Evolutionary conservation across 139 green algal genomes (phyloP).

Genomic region (Chlorella sp.): DNA sequence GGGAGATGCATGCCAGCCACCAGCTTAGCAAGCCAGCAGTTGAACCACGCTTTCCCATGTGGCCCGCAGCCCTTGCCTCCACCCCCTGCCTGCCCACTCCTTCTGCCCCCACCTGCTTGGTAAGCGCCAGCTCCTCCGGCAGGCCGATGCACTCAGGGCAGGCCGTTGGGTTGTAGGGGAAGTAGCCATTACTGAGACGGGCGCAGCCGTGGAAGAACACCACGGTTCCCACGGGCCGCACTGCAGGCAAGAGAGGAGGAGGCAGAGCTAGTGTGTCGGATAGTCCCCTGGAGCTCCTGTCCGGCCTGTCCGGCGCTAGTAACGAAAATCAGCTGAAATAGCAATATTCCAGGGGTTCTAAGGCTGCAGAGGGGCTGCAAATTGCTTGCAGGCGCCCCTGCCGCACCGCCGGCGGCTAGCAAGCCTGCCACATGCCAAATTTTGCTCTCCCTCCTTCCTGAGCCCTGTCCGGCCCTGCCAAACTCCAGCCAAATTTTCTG

Average conservation of each 20-base stretch:
- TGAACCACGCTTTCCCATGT: too few species aligned
- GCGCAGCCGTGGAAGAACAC: conserved; percentile 9
- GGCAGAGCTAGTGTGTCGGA: neutral
- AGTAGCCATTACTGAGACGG: neutral
- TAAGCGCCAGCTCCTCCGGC: neutral
- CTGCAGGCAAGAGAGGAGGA: neutral
- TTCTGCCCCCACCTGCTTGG: too few species aligned
- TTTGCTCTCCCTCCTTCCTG: neutral
- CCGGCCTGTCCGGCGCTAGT: too few species aligned
- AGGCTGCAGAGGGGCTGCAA: neutral
- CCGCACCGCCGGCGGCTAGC: neutral
- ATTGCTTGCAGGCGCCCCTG: neutral
- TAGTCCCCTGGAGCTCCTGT: too few species aligned
- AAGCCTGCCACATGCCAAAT: neutral
- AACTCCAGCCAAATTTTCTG: too few species aligned
- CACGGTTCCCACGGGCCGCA: neutral
- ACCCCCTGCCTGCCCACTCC: too few species aligned
- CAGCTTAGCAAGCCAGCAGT: too few species aligned
- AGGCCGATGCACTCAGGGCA: conserved; percentile 8
- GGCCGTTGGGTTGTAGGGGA: neutral
- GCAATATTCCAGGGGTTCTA: too few species aligned
- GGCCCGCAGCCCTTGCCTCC: too few species aligned
- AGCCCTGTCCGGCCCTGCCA: too few species aligned
- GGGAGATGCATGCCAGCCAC: too few species aligned
- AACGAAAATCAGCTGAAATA: too few species aligned